Evolutionary conservation across 805 yeast genomes (phyloP).

Genomic region (Komagataella kurtzmanii): DNA sequence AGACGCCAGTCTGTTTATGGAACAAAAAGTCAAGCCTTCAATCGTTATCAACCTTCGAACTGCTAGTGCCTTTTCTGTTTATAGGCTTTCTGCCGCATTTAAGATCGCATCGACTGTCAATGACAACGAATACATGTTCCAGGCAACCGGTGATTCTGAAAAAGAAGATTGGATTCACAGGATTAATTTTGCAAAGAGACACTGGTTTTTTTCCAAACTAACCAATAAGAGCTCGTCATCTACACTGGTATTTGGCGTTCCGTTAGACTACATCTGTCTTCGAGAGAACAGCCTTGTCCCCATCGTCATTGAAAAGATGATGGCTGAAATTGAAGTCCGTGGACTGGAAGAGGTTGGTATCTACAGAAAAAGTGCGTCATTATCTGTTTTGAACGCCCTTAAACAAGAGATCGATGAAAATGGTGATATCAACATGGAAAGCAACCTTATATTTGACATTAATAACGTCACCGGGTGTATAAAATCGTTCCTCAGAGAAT

Average conservation of each 20-base stretch:
- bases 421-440: slow-evolving; percentile 32
- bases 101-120: slow-evolving; percentile 22
- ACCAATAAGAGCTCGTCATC: slow-evolving; percentile 10
- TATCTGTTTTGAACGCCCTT: slow-evolving; percentile 29
- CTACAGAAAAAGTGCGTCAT: slow-evolving; percentile 55
- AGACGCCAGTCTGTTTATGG: slow-evolving; percentile 24
- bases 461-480: slow-evolving; percentile 85
- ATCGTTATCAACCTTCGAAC: slow-evolving; percentile 31
- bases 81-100: slow-evolving; percentile 32
- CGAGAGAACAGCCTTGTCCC: slow-evolving; percentile 59
- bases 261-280: slow-evolving; percentile 60
- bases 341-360: slow-evolving; percentile 88
- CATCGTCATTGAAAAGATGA: slow-evolving; percentile 44
- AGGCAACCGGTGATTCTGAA: slow-evolving; percentile 47
- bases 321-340: slow-evolving; percentile 69
- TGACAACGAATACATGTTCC: slow-evolving; percentile 40
- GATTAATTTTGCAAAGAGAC: slow-evolving; percentile 32
- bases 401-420: slow-evolving; percentile 28
- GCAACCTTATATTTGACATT: slow-evolving; percentile 41
- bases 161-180: slow-evolving; percentile 62
- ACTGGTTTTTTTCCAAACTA: slow-evolving; percentile 37
- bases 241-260: slow-evolving; percentile 69
- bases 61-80: slow-evolving; percentile 36
- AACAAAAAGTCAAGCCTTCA: slow-evolving; percentile 36
- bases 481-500: slow-evolving; percentile 69